phyloP scores from a whole-genome alignment of 768 basidiomycete genomes.

The Suillus decipiens region DNA sequence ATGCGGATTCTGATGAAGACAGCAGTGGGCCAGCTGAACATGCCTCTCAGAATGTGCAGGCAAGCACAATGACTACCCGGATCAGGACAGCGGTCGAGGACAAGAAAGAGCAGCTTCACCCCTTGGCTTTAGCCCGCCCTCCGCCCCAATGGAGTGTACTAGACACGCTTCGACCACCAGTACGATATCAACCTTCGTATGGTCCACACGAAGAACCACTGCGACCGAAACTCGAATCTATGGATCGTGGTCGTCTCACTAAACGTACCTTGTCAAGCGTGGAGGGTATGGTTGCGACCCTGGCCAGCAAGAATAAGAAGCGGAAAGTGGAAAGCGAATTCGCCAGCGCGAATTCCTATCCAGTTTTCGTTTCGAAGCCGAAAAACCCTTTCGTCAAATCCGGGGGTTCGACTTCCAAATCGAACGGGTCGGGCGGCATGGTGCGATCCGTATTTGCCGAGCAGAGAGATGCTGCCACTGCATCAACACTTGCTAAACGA shows the following conservation, averaged over 20 bases:
- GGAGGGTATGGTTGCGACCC: slow-evolving; percentile 20
- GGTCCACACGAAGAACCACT: neutral
- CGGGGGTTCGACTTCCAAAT: neutral
- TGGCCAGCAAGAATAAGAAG: slow-evolving; percentile 20
- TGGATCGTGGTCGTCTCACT: slow-evolving; percentile 29
- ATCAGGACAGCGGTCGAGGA: neutral
- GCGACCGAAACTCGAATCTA: slow-evolving; percentile 10
- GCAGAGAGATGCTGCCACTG: neutral
- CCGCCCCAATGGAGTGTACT: slow-evolving; percentile 29
- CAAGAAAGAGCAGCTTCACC: slow-evolving; percentile 18
- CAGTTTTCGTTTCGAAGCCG: slow-evolving; percentile 7
- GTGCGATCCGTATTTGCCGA: slow-evolving; percentile 19
- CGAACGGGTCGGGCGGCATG: neutral
- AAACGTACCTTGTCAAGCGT: slow-evolving; percentile 26
- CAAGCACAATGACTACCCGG: neutral
- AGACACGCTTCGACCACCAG: neutral
- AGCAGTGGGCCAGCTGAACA: neutral
- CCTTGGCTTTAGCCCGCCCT: slow-evolving; percentile 27
- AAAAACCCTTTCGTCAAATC: slow-evolving; percentile 27
- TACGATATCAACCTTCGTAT: neutral
- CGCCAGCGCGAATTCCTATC: slow-evolving; percentile 12
- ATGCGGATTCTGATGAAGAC: neutral
- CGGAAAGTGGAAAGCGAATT: slow-evolving; percentile 25
- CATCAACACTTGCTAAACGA: neutral
- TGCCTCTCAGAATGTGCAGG: neutral